Conservation (phyloP, 2,329 filamentous ascomycete genomes). For the Paraconiothyrium brasiliense region DNA sequence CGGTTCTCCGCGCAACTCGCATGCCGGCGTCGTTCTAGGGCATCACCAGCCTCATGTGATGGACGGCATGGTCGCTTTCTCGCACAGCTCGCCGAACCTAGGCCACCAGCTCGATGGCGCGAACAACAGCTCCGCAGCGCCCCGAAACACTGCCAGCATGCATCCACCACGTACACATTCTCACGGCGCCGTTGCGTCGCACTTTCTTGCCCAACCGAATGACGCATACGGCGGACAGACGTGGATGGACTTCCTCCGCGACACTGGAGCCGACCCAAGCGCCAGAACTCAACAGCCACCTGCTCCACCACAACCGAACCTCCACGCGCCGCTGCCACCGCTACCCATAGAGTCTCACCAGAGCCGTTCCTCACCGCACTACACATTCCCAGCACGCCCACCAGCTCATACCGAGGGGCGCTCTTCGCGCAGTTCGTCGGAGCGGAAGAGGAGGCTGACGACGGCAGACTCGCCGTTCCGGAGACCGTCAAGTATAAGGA, state of each 20-base stretch:
- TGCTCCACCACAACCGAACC: conserved; percentile 15
- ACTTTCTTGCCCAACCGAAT: conserved; percentile 35
- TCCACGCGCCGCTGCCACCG: conserved; percentile 18
- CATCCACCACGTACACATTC: conserved; percentile 18
- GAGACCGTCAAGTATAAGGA: conserved; percentile 38
- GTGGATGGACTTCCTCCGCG: conserved; percentile 48
- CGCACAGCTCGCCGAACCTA: conserved; percentile 28
- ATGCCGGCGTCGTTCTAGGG: neutral
- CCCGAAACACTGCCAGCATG: conserved; percentile 5
- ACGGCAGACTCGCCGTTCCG: conserved; percentile 43
- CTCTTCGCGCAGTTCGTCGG: conserved; percentile 32
- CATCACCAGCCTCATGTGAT: neutral
- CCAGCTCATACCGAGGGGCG: conserved; percentile 24
- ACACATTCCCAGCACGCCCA: conserved; percentile 33
- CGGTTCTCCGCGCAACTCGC: conserved; percentile 5
- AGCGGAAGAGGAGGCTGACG: conserved; percentile 49
- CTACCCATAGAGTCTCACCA: conserved; percentile 13
- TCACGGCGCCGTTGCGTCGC: conserved; percentile 39
- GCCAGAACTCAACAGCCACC: conserved; percentile 16
- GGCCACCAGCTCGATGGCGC: conserved; percentile 25
- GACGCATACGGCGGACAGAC: conserved; percentile 39
- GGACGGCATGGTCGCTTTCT: conserved; percentile 21
- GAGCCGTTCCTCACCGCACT: conserved; percentile 23
- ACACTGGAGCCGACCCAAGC: conserved; percentile 30
- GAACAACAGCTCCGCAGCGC: conserved; percentile 20